These are phyloP conservation scores for Chytriomyces hyalinus DNA, from an alignment of 192 early-diverging fungal species.

Conservation along the genomic window DNA sequence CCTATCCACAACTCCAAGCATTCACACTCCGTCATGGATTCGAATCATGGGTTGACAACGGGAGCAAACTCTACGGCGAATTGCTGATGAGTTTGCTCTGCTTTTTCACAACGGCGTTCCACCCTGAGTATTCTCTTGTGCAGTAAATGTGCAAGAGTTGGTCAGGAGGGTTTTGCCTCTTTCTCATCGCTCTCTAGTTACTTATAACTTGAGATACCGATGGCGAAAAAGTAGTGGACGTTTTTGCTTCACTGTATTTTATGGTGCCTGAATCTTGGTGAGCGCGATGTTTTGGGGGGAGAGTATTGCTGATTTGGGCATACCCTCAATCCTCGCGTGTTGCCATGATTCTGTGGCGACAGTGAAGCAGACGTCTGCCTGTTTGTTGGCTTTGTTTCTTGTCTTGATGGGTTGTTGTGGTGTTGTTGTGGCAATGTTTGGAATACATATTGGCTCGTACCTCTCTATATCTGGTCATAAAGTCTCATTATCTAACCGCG, in stretches of 20 bases:
- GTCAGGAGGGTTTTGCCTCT: background rate
- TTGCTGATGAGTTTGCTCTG: background rate
- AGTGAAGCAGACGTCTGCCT: background rate
- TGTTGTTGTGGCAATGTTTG: background rate
- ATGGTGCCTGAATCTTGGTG: background rate
- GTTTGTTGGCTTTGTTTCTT: background rate
- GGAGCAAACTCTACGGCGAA: too few relatives aligned
- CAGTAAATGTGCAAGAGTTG: too few relatives aligned
- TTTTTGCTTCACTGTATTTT: background rate
- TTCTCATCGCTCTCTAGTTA: constrained; percentile 36
- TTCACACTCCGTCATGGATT: too few relatives aligned
- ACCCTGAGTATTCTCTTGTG: background rate
- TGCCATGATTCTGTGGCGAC: too few relatives aligned
- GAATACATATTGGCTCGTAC: background rate
- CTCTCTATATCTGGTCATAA: too few relatives aligned
- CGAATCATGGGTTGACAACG: too few relatives aligned
- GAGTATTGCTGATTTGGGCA: background rate
- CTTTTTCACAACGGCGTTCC: background rate
- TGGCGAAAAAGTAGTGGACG: constrained; percentile 28
- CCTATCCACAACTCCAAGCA: too few relatives aligned
- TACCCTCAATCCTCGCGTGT: too few relatives aligned
- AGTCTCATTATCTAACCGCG: background rate
- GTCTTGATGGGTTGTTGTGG: background rate
- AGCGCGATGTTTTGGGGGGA: background rate
- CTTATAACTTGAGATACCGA: constrained; percentile 37